Conservation (phyloP, 768 basidiomycete species). For the Suillus discolor region DNA sequence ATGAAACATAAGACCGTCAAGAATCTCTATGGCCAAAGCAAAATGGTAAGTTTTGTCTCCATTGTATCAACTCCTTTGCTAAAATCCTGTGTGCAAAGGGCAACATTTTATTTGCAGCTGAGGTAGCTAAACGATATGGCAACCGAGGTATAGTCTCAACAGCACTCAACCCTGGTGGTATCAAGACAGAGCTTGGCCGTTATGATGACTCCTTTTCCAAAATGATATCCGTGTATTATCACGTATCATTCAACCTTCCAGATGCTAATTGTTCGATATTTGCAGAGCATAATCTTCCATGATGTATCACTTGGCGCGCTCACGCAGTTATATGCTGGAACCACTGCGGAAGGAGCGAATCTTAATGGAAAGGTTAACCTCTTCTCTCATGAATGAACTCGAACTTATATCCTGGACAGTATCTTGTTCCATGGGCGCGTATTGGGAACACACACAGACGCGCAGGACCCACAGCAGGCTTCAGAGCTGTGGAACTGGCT, state of each 20-base stretch:
- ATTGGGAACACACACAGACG: constrained; percentile 33
- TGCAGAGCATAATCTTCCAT: constrained; percentile 23
- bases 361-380: constrained; percentile 47
- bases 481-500: constrained; percentile 48
- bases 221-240: constrained; percentile 15
- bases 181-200: constrained; percentile 28
- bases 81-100: constrained; percentile 33
- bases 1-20: constrained; percentile 10
- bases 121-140: constrained; percentile 44
- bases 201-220: constrained; percentile 1
- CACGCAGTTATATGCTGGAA: constrained; percentile 56
- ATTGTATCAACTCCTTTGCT: neutral
- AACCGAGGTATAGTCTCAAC: constrained; percentile 47
- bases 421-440: constrained; percentile 50
- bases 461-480: constrained; percentile 37
- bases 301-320: constrained; percentile 44
- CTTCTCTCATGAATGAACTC: neutral
- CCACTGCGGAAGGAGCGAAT: constrained; percentile 39
- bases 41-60: constrained; percentile 26
- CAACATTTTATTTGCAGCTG: constrained; percentile 46
- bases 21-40: constrained; percentile 32
- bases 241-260: no score
- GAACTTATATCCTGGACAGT: constrained; percentile 29
- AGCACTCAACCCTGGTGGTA: constrained; percentile 43
- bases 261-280: neutral